Conservation (phyloP, 169 alveolate species). For the Miamiensis avidus region DNA sequence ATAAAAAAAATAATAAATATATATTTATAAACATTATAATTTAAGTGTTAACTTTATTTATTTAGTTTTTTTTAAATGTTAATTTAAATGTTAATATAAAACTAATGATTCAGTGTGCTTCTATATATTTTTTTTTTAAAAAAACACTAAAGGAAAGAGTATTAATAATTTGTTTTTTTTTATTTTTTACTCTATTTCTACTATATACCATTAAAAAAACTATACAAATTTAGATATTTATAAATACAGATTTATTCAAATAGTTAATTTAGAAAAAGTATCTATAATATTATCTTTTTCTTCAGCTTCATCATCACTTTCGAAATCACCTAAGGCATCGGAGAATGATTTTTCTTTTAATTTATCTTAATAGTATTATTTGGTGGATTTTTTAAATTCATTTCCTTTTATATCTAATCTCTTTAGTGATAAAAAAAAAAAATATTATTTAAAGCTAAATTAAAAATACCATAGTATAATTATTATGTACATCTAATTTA, state of each 20-base stretch:
- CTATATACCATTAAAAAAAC: not conserved
- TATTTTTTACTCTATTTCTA: not conserved
- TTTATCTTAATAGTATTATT: slow-evolving; percentile 27
- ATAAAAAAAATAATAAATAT: not conserved
- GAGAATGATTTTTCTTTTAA: slow-evolving; percentile 11
- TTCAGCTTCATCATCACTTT: slow-evolving; percentile 54
- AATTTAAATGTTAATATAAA: too few relatives aligned
- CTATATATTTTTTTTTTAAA: not conserved
- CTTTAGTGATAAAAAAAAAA: slow-evolving; percentile 1
- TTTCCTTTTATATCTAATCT: slow-evolving; percentile 50
- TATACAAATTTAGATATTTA: too few relatives aligned
- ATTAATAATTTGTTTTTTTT: not conserved
- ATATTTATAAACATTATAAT: not conserved
- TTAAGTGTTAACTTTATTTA: too few relatives aligned
- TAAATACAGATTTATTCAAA: not conserved
- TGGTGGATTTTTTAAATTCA: slow-evolving; percentile 36
- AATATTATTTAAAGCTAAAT: not conserved
- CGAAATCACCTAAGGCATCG: slow-evolving; percentile 30
- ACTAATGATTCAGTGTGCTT: not conserved
- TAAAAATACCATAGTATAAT: not conserved
- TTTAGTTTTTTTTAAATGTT: too few relatives aligned
- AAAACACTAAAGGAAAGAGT: not conserved
- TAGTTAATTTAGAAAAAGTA: slow-evolving; percentile 1
- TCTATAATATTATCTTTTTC: slow-evolving; percentile 34
- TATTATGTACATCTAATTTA: slow-evolving; percentile 16